These are phyloP conservation scores for Cyanidiococcus yangmingshanensis DNA, from an alignment of 23 red algal species.

Conservation along the genomic window DNA sequence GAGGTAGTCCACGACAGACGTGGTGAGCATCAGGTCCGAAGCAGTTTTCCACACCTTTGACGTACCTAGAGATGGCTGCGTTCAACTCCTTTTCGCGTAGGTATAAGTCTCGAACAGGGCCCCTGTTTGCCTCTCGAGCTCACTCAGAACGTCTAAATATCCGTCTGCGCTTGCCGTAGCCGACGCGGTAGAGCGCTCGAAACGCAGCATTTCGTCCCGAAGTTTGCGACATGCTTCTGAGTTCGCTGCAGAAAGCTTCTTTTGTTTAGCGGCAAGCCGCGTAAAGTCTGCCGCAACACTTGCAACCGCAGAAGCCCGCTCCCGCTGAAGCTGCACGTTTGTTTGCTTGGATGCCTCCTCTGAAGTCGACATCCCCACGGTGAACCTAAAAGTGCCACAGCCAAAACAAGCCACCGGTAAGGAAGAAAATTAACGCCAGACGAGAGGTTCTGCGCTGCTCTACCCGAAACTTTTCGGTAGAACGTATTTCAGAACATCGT, in stretches of 20 bases:
- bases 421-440: too few relatives aligned
- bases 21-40: not conserved
- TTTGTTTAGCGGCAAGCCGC: not conserved
- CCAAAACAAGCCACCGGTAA: too few relatives aligned
- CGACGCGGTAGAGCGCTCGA: not conserved
- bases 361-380: too few relatives aligned
- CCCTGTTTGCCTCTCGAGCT: not conserved
- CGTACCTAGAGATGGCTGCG: not conserved
- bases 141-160: not conserved
- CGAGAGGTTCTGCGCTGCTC: too few relatives aligned
- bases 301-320: not conserved
- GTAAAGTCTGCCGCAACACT: not conserved
- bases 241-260: not conserved
- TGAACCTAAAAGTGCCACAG: too few relatives aligned
- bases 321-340: not conserved
- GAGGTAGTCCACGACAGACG: not conserved
- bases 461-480: too few relatives aligned
- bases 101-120: not conserved
- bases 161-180: not conserved
- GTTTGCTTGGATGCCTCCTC: too few relatives aligned
- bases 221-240: not conserved
- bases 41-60: not conserved
- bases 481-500: too few relatives aligned
- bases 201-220: not conserved
- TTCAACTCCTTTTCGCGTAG: constrained; percentile 11